phyloP scores from a whole-genome alignment of 2,329 filamentous ascomycete species.

The Grosmannia huntii region DNA sequence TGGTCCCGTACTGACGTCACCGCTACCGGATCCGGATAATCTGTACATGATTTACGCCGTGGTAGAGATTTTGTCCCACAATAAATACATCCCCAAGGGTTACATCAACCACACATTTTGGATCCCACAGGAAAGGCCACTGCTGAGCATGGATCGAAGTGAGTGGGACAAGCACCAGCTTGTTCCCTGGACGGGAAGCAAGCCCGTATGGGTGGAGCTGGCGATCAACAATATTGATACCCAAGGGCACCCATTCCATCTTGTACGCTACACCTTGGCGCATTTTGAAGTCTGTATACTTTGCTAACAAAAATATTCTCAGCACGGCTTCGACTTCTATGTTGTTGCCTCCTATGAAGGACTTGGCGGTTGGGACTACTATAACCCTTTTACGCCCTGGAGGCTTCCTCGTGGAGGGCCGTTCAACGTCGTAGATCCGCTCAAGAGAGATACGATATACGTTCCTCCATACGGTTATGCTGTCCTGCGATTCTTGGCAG shows the following conservation, averaged over 20 bases:
- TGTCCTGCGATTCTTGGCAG: constrained; percentile 13
- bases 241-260: constrained; percentile 15
- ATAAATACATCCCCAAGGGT: constrained; percentile 12
- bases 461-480: constrained; percentile 13
- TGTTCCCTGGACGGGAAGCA: constrained; percentile 13
- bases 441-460: constrained; percentile 15
- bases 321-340: constrained; percentile 17
- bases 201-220: constrained; percentile 14
- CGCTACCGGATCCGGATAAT: constrained; percentile 8
- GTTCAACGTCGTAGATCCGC: constrained; percentile 10
- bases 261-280: constrained; percentile 5
- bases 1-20: constrained; percentile 1
- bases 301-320: background rate
- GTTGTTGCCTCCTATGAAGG: constrained; percentile 12
- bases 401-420: constrained; percentile 11
- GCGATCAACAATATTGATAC: constrained; percentile 16
- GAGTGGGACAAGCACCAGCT: constrained; percentile 15
- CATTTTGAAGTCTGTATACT: background rate
- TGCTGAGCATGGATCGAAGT: constrained; percentile 9
- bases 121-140: constrained; percentile 10
- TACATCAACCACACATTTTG: constrained; percentile 15
- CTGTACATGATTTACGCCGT: constrained; percentile 12
- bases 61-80: constrained; percentile 12
- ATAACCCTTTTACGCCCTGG: constrained; percentile 13
- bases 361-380: constrained; percentile 16